These are phyloP conservation scores for Stenogyne calaminthoides DNA, from an alignment of 305 asterid genomes.

Conservation along the genomic window DNA sequence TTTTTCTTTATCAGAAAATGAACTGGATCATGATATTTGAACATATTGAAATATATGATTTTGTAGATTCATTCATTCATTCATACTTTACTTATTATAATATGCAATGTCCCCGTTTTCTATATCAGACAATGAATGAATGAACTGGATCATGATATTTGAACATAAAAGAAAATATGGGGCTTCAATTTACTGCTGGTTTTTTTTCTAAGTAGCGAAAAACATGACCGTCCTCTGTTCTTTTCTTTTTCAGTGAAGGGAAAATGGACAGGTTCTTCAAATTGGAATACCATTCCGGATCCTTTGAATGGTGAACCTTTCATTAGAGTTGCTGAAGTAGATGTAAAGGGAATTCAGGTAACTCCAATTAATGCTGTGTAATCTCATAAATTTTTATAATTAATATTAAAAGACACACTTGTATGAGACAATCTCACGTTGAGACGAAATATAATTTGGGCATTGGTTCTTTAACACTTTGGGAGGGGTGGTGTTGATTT, in stretches of 20 bases:
- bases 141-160: neutral
- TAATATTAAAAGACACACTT: too few relatives aligned
- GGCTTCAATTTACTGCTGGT: neutral
- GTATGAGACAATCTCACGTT: too few relatives aligned
- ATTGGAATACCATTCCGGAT: conserved; percentile 75
- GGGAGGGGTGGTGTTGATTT: too few relatives aligned
- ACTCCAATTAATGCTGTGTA: neutral
- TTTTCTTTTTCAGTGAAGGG: conserved; percentile 72
- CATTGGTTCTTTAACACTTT: too few relatives aligned
- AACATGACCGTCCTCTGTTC: neutral
- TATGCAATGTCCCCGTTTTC: neutral
- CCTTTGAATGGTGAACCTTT: conserved; percentile 94
- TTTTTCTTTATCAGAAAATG: neutral
- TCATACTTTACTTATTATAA: neutral
- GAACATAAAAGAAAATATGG: neutral
- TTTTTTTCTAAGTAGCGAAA: neutral
- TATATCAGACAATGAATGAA: neutral
- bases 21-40: neutral
- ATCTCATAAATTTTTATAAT: neutral
- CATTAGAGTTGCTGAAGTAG: conserved; percentile 86
- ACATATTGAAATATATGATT: neutral
- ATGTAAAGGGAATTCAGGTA: conserved; percentile 71
- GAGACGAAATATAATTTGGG: too few relatives aligned
- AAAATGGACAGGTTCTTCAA: conserved; percentile 62
- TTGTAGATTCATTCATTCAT: neutral